These are phyloP conservation scores for Aristolochia contorta DNA, from an alignment of 164 flowering plant genomes.

Conservation along the genomic window DNA sequence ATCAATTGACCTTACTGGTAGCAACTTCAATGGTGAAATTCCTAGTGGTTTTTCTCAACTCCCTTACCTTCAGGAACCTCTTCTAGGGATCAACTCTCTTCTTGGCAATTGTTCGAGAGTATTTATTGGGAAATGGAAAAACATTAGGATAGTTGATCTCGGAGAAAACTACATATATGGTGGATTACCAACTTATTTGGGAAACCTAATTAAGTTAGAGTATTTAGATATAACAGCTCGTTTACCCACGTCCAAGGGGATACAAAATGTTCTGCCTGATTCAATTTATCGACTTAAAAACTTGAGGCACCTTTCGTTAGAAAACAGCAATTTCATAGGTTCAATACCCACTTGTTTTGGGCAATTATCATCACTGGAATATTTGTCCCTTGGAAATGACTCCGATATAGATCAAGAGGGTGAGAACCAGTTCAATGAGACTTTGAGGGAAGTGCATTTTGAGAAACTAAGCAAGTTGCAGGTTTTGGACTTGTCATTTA, in stretches of 20 bases:
- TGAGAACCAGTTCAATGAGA: neutral
- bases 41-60: neutral
- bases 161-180: neutral
- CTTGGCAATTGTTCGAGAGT: neutral
- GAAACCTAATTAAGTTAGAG: neutral
- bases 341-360: neutral
- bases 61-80: neutral
- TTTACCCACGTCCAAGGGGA: neutral
- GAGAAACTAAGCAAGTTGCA: neutral
- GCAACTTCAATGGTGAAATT: neutral
- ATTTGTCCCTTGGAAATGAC: neutral
- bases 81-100: neutral
- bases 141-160: neutral
- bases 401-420: no score
- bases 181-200: neutral
- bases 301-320: neutral
- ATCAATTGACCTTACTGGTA: neutral
- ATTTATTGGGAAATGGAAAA: neutral
- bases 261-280: neutral
- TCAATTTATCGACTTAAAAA: neutral
- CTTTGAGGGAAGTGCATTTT: neutral
- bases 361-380: neutral
- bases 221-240: neutral
- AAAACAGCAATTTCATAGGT: neutral
- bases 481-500: neutral